These are phyloP conservation scores for Tephrocybe sp. DNA, from an alignment of 768 basidiomycete genomes.

Conservation along the genomic window DNA sequence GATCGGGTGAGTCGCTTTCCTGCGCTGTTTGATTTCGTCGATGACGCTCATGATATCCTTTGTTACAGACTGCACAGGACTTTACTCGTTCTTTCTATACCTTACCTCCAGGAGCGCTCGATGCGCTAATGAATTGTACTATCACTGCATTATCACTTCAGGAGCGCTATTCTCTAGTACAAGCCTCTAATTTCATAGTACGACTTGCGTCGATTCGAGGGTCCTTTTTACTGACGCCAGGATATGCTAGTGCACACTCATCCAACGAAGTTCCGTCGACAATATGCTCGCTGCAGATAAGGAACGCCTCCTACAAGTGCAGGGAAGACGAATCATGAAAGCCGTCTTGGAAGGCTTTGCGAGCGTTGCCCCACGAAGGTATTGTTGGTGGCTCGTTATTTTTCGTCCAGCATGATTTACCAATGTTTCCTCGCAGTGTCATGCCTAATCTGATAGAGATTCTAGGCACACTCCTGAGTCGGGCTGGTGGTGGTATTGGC, in stretches of 20 bases:
- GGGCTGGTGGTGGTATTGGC: conserved; percentile 33
- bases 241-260: conserved; percentile 51
- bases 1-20: conserved; percentile 54
- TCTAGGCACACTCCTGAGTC: conserved; percentile 62
- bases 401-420: background rate
- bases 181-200: conserved; percentile 83
- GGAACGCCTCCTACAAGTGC: conserved; percentile 39
- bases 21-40: background rate
- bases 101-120: conserved; percentile 57
- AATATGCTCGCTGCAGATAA: conserved; percentile 59
- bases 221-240: background rate
- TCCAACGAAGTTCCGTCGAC: conserved; percentile 63
- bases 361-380: conserved; percentile 70
- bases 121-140: conserved; percentile 65
- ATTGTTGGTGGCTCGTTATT: background rate
- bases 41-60: background rate
- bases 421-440: conserved; percentile 41
- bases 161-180: conserved; percentile 79
- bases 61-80: conserved; percentile 42
- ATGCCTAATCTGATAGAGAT: conserved; percentile 85
- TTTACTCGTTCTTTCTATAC: conserved; percentile 56
- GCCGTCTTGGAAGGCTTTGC: conserved; percentile 82
- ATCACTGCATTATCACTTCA: conserved; percentile 65
- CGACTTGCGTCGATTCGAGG: conserved; percentile 19
- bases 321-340: conserved; percentile 69